Evolutionary conservation across 257 asterid genomes (phyloP).

Genomic region (Primulina huaijiensis): DNA sequence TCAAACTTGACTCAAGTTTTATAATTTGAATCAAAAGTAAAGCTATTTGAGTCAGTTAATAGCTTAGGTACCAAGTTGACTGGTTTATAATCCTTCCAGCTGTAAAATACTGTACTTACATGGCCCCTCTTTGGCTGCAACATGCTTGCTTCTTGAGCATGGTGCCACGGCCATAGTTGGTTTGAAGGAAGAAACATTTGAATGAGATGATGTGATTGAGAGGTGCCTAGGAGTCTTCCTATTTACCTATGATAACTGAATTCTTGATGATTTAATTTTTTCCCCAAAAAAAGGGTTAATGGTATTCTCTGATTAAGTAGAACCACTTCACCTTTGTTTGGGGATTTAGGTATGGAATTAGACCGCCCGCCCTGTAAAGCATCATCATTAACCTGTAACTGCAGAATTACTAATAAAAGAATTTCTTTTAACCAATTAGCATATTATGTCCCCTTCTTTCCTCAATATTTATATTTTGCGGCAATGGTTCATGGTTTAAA

Average conservation of each 20-base stretch:
- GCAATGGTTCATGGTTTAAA: conserved; percentile 14
- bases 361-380: neutral
- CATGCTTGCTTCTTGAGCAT: neutral
- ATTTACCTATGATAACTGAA: too few species aligned
- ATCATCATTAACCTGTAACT: neutral
- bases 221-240: too few species aligned
- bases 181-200: neutral
- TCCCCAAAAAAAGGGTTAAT: too few species aligned
- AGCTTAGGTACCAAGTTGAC: neutral
- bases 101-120: neutral
- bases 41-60: too few species aligned
- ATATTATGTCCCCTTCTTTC: neutral
- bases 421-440: neutral
- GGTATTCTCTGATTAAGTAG: too few species aligned
- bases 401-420: neutral
- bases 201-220: too few species aligned
- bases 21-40: too few species aligned
- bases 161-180: neutral
- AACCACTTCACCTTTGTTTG: neutral
- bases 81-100: neutral
- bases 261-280: too few species aligned
- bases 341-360: neutral
- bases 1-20: neutral
- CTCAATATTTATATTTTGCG: conserved; percentile 4
- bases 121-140: neutral